phyloP scores from a whole-genome alignment of 2,329 filamentous ascomycete species.

The Ophiocordyceps sinensis region DNA sequence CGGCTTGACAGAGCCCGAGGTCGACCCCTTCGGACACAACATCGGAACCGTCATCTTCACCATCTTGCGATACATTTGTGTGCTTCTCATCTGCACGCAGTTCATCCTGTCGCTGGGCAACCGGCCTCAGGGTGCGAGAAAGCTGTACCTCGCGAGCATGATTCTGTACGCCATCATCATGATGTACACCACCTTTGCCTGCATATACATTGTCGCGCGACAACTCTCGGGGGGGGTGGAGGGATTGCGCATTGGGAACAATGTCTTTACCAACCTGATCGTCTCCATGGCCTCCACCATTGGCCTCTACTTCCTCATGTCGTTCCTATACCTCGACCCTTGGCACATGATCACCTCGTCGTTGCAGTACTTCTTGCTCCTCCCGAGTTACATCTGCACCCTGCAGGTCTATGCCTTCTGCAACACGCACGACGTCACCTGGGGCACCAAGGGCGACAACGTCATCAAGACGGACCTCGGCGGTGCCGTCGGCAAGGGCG shows the following conservation, averaged over 20 bases:
- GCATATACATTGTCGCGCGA: constrained; percentile 75
- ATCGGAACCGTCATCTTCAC: constrained; percentile 77
- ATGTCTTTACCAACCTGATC: constrained; percentile 89
- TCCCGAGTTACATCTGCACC: constrained; percentile 91
- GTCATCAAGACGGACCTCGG: constrained; percentile 86
- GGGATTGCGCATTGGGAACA: constrained; percentile 54
- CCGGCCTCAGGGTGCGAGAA: constrained; percentile 84
- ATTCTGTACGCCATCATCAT: constrained; percentile 88
- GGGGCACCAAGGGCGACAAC: constrained; percentile 98
- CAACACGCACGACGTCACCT: constrained; percentile 97
- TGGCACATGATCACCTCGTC: constrained; percentile 98
- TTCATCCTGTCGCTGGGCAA: constrained; percentile 97
- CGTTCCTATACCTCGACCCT: constrained; percentile 88
- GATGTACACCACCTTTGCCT: constrained; percentile 84
- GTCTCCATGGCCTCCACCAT: constrained; percentile 79
- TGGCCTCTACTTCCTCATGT: constrained; percentile 92
- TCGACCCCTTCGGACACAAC: constrained; percentile 86
- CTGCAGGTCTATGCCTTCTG: constrained; percentile 98
- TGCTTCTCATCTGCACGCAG: constrained; percentile 82
- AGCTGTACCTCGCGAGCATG: constrained; percentile 78
- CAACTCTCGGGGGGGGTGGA: constrained; percentile 47
- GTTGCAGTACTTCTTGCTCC: constrained; percentile 79
- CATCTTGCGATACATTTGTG: constrained; percentile 69
- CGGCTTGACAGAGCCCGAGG: constrained; percentile 59
- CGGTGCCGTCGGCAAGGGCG: constrained; percentile 62